Evolutionary conservation across 352 stramenopile species (phyloP).

Genomic region (Blastocystis sp.): DNA sequence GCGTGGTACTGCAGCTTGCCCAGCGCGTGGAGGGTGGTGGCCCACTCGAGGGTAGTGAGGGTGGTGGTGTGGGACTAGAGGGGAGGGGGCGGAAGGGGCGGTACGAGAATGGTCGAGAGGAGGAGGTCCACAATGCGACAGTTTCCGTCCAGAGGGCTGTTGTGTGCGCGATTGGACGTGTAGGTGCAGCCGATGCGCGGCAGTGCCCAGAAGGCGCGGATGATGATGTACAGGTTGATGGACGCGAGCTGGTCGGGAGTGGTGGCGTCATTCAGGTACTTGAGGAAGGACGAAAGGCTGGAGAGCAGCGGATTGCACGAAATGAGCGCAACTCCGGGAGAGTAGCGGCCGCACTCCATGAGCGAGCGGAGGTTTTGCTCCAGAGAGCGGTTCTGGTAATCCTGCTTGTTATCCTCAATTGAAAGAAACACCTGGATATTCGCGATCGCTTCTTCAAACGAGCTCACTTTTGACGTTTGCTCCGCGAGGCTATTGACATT

Average conservation of each 20-base stretch:
- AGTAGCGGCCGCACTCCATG: slow-evolving; percentile 36
- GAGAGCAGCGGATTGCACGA: background rate
- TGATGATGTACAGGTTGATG: background rate
- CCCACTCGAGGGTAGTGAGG: slow-evolving; percentile 7
- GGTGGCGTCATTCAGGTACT: slow-evolving; percentile 4
- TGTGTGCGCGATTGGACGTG: background rate
- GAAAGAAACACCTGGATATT: background rate
- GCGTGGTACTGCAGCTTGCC: slow-evolving; percentile 12
- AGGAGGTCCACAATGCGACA: background rate
- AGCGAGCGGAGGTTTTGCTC: slow-evolving; percentile 4
- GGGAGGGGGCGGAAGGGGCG: background rate
- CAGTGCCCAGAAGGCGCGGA: slow-evolving; percentile 38
- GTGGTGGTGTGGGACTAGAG: background rate
- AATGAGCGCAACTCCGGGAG: slow-evolving; percentile 23
- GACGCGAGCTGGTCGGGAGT: slow-evolving; percentile 12
- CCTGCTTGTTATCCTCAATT: background rate
- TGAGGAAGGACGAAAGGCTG: slow-evolving; percentile 1
- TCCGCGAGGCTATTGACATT: background rate
- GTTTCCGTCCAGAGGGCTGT: background rate
- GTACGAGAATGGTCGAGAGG: background rate
- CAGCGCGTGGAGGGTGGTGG: slow-evolving; percentile 11
- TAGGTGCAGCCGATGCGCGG: slow-evolving; percentile 57
- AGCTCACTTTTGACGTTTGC: background rate
- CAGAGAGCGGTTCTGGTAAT: slow-evolving; percentile 42
- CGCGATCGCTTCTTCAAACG: slow-evolving; percentile 36